Evolutionary conservation across 345 rosid species (phyloP).

Genomic region (Populus euphratica): DNA sequence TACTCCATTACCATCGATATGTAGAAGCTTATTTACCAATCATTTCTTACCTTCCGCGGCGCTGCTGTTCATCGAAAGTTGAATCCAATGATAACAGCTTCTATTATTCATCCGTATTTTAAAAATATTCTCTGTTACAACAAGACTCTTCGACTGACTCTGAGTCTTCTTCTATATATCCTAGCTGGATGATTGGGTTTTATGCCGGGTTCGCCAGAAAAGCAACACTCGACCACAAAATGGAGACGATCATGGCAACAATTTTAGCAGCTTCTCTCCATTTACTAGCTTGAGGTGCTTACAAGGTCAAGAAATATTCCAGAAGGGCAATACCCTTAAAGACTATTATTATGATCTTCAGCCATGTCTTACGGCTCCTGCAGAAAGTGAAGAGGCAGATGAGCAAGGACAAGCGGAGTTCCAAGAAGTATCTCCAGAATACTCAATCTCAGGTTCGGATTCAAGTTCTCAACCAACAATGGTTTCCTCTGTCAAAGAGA

Average conservation of each 20-base stretch:
- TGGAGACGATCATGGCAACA: constrained; percentile 3
- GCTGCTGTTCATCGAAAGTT: background rate
- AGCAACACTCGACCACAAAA: constrained; percentile 3
- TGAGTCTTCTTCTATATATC: background rate
- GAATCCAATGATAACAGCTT: background rate
- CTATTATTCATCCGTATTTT: background rate
- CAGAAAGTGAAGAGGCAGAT: constrained; percentile 13
- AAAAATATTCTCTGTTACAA: background rate
- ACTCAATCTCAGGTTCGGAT: constrained; percentile 11
- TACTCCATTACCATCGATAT: background rate
- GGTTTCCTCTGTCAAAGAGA: constrained; percentile 10
- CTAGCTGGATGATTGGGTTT: constrained; percentile 45
- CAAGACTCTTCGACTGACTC: background rate
- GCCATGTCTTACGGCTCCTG: constrained; percentile 12
- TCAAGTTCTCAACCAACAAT: constrained; percentile 2
- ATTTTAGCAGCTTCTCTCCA: constrained; percentile 9
- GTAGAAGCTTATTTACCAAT: background rate
- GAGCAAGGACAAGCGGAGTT: constrained; percentile 9
- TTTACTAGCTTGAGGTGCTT: constrained; percentile 9
- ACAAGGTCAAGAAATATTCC: constrained; percentile 25
- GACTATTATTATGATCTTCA: constrained; percentile 12
- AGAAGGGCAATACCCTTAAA: background rate
- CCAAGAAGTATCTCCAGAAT: constrained; percentile 20
- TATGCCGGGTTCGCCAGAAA: constrained; percentile 35
- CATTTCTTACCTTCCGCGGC: background rate